These are phyloP conservation scores for Kurtzmaniella cleridarum DNA, from an alignment of 805 yeast species.

Conservation along the genomic window DNA sequence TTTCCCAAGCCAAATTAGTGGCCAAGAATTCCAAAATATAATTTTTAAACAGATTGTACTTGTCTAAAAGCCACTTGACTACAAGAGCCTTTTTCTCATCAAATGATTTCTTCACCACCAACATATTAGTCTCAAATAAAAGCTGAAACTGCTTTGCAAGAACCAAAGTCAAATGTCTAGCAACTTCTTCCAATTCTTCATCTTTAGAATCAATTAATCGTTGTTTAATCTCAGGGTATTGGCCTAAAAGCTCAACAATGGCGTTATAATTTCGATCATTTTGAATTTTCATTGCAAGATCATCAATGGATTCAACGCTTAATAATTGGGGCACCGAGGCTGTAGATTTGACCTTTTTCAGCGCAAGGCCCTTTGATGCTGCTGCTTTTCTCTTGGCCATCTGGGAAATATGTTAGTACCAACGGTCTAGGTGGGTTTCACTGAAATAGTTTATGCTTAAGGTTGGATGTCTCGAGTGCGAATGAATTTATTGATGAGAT, in stretches of 20 bases:
- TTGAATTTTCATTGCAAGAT: constrained; percentile 6
- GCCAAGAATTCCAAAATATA: constrained; percentile 38
- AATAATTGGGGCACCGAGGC: constrained; percentile 1
- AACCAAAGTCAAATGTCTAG: constrained; percentile 37
- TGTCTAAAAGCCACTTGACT: constrained; percentile 58
- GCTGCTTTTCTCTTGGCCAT: constrained; percentile 17
- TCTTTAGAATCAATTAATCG: constrained; percentile 14
- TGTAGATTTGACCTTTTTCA: constrained; percentile 3
- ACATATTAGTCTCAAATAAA: constrained; percentile 37
- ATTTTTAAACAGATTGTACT: constrained; percentile 50
- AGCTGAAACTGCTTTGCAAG: constrained; percentile 45
- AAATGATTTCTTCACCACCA: constrained; percentile 27
- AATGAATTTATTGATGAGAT: constrained; percentile 9
- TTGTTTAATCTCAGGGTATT: constrained; percentile 21
- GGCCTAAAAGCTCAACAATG: constrained; percentile 41
- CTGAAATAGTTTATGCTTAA: no score
- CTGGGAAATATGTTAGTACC: constrained; percentile 2
- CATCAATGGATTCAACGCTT: constrained; percentile 17
- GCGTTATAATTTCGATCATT: constrained; percentile 46
- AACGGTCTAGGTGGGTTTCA: no score
- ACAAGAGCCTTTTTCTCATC: constrained; percentile 45
- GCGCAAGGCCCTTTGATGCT: constrained; percentile 3
- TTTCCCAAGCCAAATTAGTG: constrained; percentile 38
- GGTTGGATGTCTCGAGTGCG: no score
- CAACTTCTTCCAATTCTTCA: constrained; percentile 21